Conservation (phyloP, 352 stramenopile species). For the Globisporangium alternatum region DNA sequence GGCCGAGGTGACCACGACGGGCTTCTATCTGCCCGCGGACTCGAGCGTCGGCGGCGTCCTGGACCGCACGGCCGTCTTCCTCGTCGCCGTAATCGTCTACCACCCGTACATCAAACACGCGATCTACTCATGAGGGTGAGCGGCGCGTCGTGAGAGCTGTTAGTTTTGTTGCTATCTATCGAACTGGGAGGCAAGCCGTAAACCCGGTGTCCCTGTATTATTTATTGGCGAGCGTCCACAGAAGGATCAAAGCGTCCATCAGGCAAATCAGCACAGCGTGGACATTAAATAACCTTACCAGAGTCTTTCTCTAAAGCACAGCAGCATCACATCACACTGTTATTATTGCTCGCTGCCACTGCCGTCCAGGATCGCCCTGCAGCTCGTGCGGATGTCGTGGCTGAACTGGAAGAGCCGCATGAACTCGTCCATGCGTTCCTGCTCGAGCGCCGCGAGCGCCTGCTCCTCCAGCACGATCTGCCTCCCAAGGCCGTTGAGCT, state of each 20-base stretch:
- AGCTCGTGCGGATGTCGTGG: conserved; percentile 18
- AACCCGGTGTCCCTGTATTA: not conserved
- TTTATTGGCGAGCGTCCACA: not conserved
- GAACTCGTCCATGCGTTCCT: conserved; percentile 21
- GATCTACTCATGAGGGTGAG: conserved; percentile 9
- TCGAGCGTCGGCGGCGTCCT: conserved; percentile 35
- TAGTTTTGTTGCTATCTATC: conserved; percentile 12
- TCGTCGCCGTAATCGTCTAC: conserved; percentile 43
- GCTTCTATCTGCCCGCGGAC: conserved; percentile 38
- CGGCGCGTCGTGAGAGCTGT: not conserved
- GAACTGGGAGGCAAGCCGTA: not conserved
- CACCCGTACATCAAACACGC: conserved; percentile 49
- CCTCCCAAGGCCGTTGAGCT: conserved; percentile 15
- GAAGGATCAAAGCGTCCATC: not conserved
- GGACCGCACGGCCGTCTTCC: conserved; percentile 41
- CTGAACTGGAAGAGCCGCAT: conserved; percentile 29
- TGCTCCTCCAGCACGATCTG: conserved; percentile 22
- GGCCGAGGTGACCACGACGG: conserved; percentile 41
- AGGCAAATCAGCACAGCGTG: not conserved
- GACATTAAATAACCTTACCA: conserved; percentile 5
- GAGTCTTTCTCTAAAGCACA: not conserved
- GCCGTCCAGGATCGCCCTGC: conserved; percentile 11
- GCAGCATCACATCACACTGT: not conserved
- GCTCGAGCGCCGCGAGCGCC: conserved; percentile 22
- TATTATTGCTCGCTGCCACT: not conserved